A percentile compares a stretch with the other conserved stretches of the same genome.
Conservation (phyloP, 2,329 filamentous ascomycete genomes). For the Pseudogymnoascus sp. region DNA sequence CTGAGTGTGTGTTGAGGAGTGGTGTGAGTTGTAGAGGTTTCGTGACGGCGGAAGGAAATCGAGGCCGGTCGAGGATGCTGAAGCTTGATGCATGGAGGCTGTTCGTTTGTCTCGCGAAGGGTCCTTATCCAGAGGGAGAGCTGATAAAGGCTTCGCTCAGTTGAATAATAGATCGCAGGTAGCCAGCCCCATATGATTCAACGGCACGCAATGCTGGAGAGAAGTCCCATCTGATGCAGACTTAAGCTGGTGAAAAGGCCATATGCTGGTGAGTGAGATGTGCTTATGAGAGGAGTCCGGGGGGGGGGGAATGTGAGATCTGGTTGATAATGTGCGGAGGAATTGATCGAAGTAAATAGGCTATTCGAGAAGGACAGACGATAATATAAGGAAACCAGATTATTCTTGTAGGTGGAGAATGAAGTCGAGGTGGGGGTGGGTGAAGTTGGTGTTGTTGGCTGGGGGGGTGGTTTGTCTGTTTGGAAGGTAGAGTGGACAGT, state of each 20-base stretch:
- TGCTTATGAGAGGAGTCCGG: not conserved
- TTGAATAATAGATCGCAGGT: not conserved
- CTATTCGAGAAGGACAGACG: slow-evolving; percentile 7
- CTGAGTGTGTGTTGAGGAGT: not conserved
- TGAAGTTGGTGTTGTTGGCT: not conserved
- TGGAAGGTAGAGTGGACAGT: not conserved
- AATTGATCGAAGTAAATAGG: slow-evolving; percentile 6
- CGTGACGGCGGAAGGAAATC: slow-evolving; percentile 21
- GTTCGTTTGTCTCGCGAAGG: slow-evolving; percentile 2
- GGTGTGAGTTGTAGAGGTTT: slow-evolving; percentile 3
- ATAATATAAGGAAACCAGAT: slow-evolving; percentile 6
- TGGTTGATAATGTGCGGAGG: not conserved
- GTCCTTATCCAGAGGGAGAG: not conserved
- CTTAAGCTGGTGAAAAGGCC: not conserved
- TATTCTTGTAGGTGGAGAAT: slow-evolving; percentile 1
- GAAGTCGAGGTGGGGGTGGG: not conserved
- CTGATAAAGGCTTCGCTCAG: not conserved
- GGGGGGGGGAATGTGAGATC: not conserved
- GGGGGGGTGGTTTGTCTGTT: slow-evolving; percentile 3
- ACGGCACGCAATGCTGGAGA: not conserved
- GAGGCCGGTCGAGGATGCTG: slow-evolving; percentile 22
- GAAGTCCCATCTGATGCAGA: not conserved
- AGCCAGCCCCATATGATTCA: slow-evolving; percentile 7
- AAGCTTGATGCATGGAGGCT: slow-evolving; percentile 27
- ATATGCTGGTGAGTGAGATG: not conserved